These are phyloP conservation scores for Ogataea methylovora DNA, from an alignment of 805 yeast species.

Conservation along the genomic window DNA sequence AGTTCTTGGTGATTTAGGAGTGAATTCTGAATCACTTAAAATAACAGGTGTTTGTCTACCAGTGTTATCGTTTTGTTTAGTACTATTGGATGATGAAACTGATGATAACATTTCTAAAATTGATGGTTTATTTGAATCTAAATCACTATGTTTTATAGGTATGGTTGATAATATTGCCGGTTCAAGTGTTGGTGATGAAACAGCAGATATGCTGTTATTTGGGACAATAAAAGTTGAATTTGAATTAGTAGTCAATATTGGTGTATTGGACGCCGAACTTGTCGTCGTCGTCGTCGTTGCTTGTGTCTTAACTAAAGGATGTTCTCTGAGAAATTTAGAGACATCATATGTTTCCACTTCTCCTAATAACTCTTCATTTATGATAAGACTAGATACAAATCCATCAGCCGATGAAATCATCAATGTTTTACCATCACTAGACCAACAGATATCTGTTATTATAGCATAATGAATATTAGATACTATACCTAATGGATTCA, in stretches of 20 bases:
- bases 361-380: slow-evolving; percentile 54
- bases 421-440: slow-evolving; percentile 61
- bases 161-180: slow-evolving; percentile 12
- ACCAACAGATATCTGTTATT: slow-evolving; percentile 85
- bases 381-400: slow-evolving; percentile 64
- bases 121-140: slow-evolving; percentile 11
- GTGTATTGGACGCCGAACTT: background rate
- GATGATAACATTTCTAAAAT: background rate
- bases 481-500: slow-evolving; percentile 63
- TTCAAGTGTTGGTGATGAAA: slow-evolving; percentile 2
- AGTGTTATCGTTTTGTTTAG: background rate
- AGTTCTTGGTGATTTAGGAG: too few relatives aligned
- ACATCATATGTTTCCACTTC: slow-evolving; percentile 24
- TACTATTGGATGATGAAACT: background rate
- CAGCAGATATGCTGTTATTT: slow-evolving; percentile 3
- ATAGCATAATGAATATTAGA: slow-evolving; percentile 83
- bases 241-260: background rate
- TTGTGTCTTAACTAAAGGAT: slow-evolving; percentile 6
- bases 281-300: background rate
- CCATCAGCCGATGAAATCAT: slow-evolving; percentile 88
- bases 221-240: slow-evolving; percentile 2
- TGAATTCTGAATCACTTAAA: background rate
- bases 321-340: slow-evolving; percentile 8
- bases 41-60: background rate
- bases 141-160: too few relatives aligned